phyloP scores from a whole-genome alignment of 306 rosid genomes.

The Citrullus colocynthis region DNA sequence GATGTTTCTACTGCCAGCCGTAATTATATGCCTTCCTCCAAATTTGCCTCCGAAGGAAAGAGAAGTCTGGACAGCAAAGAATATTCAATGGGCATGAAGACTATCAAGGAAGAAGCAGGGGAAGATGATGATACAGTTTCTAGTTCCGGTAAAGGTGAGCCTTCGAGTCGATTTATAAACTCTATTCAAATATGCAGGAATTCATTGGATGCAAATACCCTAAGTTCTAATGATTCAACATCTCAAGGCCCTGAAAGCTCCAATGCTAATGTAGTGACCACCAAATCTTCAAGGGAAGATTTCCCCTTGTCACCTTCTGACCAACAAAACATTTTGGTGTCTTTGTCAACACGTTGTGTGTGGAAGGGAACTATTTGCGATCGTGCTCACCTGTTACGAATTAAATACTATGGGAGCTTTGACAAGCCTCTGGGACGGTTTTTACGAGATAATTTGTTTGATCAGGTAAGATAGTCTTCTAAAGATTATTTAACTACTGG shows the following conservation, averaged over 20 bases:
- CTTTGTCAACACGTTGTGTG: constrained; percentile 83
- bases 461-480: constrained; percentile 44
- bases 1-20: background rate
- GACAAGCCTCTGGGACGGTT: constrained; percentile 92
- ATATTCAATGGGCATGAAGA: background rate
- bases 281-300: constrained; percentile 40
- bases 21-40: background rate
- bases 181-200: constrained; percentile 6
- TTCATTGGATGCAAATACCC: constrained; percentile 23
- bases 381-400: constrained; percentile 88
- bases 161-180: background rate
- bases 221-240: constrained; percentile 17
- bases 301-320: constrained; percentile 85
- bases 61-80: background rate
- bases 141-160: background rate
- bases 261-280: constrained; percentile 15
- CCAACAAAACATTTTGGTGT: constrained; percentile 94
- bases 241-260: constrained; percentile 29
- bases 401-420: constrained; percentile 87
- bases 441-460: constrained; percentile 83
- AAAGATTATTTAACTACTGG: background rate
- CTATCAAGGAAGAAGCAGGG: background rate
- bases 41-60: background rate
- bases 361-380: constrained; percentile 99
- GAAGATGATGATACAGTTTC: background rate